Conservation (phyloP, 768 basidiomycete species). For the Infundibulicybe gibba region DNA sequence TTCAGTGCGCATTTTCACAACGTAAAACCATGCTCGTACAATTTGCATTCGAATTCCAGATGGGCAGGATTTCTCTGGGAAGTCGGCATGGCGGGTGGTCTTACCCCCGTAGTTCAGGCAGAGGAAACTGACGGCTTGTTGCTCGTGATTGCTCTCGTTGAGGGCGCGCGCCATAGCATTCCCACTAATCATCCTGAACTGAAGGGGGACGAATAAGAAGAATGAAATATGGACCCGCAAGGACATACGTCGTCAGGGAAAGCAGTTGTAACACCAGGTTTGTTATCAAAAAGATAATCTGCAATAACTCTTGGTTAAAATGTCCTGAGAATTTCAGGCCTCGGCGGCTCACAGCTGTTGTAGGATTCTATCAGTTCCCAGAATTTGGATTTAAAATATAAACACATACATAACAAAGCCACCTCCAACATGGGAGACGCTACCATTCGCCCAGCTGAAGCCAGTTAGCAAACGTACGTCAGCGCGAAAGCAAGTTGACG, state of each 20-base stretch:
- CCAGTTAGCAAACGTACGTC: no score
- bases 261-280: conserved; percentile 27
- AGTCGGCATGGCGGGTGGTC: conserved; percentile 23
- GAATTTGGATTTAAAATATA: no score
- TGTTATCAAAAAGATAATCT: conserved; percentile 33
- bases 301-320: not conserved
- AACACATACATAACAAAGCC: no score
- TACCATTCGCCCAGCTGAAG: no score
- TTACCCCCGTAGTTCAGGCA: conserved; percentile 36
- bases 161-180: conserved; percentile 28
- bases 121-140: conserved; percentile 33
- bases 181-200: conserved; percentile 12
- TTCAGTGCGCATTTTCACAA: no score
- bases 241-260: conserved; percentile 37
- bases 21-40: no score
- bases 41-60: conserved; percentile 33
- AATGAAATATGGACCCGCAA: no score
- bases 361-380: no score
- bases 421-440: no score
- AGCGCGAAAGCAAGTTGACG: no score
- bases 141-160: conserved; percentile 26
- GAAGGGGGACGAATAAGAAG: conserved; percentile 20
- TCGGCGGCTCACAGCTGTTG: no score
- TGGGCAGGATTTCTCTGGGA: conserved; percentile 27
- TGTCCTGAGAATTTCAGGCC: no score